Evolutionary conservation across 495 filamentous ascomycete genomes (phyloP).

Genomic region (Daldinia concentrica): DNA sequence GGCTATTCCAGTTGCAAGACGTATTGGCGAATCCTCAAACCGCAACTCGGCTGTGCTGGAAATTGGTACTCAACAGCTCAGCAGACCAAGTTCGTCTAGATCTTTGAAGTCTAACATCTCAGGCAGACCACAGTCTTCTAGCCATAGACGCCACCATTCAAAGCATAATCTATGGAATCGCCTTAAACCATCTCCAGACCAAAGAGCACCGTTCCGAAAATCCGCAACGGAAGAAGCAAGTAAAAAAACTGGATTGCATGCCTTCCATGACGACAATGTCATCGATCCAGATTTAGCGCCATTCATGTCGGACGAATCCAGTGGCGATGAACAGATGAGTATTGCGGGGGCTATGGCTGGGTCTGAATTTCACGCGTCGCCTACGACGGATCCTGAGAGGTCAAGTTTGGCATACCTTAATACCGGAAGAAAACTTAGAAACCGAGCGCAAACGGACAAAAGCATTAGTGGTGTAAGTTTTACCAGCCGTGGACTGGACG

Average conservation of each 20-base stretch:
- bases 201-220: constrained; percentile 90
- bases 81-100: constrained; percentile 86
- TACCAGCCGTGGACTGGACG: constrained; percentile 62
- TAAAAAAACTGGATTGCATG: constrained; percentile 74
- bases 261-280: constrained; percentile 97
- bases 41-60: constrained; percentile 89
- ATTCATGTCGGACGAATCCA: constrained; percentile 94
- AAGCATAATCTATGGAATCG: constrained; percentile 80
- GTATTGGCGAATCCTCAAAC: constrained; percentile 81
- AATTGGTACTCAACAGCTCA: constrained; percentile 76
- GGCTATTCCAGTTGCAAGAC: constrained; percentile 88
- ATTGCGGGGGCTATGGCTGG: constrained; percentile 77
- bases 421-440: constrained; percentile 76
- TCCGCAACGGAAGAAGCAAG: constrained; percentile 69
- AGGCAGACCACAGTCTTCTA: constrained; percentile 74
- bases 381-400: constrained; percentile 59
- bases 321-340: constrained; percentile 89
- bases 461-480: constrained; percentile 69
- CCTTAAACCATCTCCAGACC: constrained; percentile 61
- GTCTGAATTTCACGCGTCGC: constrained; percentile 50
- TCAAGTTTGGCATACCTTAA: constrained; percentile 63
- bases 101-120: constrained; percentile 83
- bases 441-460: constrained; percentile 72
- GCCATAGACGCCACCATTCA: constrained; percentile 85
- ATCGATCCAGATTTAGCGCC: constrained; percentile 96